These are phyloP conservation scores for Penicillium atrosanguineum DNA, from an alignment of 495 filamentous ascomycete genomes.

Conservation along the genomic window DNA sequence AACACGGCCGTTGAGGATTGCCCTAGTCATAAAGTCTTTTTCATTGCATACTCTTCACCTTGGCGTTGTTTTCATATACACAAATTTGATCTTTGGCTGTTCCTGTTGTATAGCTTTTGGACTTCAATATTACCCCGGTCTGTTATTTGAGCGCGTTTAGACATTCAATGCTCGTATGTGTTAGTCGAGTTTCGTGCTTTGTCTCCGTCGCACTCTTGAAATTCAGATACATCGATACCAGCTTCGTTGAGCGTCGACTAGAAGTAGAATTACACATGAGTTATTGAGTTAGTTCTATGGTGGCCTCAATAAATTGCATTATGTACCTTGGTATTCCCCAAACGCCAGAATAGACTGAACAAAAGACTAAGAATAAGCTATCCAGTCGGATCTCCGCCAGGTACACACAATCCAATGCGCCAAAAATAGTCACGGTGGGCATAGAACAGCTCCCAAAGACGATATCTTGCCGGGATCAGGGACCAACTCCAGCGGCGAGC, in stretches of 20 bases:
- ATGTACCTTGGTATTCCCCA: neutral
- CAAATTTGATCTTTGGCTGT: constrained; percentile 1
- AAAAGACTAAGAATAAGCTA: neutral
- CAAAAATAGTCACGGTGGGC: constrained; percentile 97
- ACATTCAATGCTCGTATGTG: neutral
- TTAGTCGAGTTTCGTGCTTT: neutral
- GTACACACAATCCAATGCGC: constrained; percentile 85
- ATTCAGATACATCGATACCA: neutral
- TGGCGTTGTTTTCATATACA: neutral
- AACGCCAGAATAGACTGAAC: neutral
- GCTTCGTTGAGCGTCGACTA: neutral
- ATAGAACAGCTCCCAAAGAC: constrained; percentile 89
- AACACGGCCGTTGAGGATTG: constrained; percentile 59
- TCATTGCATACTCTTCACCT: neutral
- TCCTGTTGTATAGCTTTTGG: neutral
- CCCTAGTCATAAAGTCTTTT: neutral
- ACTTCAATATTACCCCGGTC: neutral
- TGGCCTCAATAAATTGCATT: neutral
- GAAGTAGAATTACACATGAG: neutral
- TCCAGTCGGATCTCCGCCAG: constrained; percentile 66
- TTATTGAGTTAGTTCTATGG: neutral
- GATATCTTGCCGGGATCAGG: constrained; percentile 59
- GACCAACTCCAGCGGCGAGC: constrained; percentile 30
- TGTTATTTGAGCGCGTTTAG: neutral
- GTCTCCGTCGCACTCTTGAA: neutral